A percentile compares a stretch with the other conserved stretches of the same genome.
Evolutionary conservation across 768 basidiomycete genomes (phyloP).

Genomic region (Trichaptum fuscoviolaceum): DNA sequence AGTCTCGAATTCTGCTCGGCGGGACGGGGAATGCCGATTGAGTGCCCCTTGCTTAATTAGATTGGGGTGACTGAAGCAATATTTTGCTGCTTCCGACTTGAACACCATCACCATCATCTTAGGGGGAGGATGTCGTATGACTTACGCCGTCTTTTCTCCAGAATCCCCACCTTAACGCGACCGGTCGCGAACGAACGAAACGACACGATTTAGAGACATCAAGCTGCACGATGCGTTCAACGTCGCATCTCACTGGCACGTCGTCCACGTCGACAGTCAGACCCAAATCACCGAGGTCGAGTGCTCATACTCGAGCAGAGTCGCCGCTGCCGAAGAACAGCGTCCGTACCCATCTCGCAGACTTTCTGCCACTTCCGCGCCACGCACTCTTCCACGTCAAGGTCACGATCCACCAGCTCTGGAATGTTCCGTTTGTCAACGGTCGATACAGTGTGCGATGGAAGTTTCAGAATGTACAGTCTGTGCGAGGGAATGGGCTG

Average conservation of each 20-base stretch:
- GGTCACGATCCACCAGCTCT: constrained; percentile 59
- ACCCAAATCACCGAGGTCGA: background rate
- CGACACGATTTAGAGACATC: background rate
- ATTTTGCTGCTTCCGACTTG: background rate
- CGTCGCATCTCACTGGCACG: background rate
- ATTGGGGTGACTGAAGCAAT: background rate
- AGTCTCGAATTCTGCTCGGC: background rate
- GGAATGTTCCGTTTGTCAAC: constrained; percentile 63
- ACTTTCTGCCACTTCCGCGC: constrained; percentile 38
- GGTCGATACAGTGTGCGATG: constrained; percentile 69
- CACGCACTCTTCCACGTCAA: constrained; percentile 63
- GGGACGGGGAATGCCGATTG: background rate
- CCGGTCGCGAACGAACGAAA: background rate
- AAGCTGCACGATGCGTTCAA: background rate
- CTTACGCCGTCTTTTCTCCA: background rate
- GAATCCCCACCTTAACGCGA: background rate
- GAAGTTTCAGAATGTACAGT: constrained; percentile 59
- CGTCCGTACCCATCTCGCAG: constrained; percentile 12
- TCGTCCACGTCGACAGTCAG: constrained; percentile 1
- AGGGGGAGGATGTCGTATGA: background rate
- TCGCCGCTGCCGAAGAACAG: background rate
- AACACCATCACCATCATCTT: background rate
- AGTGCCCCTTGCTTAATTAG: background rate
- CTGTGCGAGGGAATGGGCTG: constrained; percentile 35
- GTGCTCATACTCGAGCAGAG: background rate